Evolutionary conservation across 2,329 filamentous ascomycete species (phyloP).

Genomic region (Aspergillus phoenicis): DNA sequence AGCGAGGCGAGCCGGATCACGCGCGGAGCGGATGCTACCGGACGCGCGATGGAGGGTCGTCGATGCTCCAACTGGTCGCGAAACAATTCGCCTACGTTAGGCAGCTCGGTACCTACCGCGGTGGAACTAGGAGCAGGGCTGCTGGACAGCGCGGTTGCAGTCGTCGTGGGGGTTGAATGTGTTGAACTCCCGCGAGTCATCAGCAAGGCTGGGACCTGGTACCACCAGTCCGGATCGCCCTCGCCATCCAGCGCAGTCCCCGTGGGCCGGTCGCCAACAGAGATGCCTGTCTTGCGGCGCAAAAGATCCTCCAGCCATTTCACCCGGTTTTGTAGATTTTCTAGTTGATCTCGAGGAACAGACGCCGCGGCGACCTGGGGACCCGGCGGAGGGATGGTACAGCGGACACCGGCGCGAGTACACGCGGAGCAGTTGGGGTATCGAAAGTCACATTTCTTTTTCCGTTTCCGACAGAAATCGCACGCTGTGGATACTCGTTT

Average conservation of each 20-base stretch:
- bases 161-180: slow-evolving; percentile 22
- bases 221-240: slow-evolving; percentile 42
- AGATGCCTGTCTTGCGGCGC: slow-evolving; percentile 38
- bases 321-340: slow-evolving; percentile 44
- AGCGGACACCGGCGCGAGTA: slow-evolving; percentile 43
- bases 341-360: slow-evolving; percentile 43
- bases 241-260: slow-evolving; percentile 37
- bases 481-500: slow-evolving; percentile 46
- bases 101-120: slow-evolving; percentile 34
- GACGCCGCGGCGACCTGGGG: slow-evolving; percentile 41
- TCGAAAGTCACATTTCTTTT: slow-evolving; percentile 47
- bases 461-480: slow-evolving; percentile 45
- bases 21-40: slow-evolving; percentile 32
- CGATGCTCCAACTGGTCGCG: slow-evolving; percentile 43
- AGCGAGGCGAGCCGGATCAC: slow-evolving; percentile 39
- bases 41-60: slow-evolving; percentile 37
- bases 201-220: slow-evolving; percentile 41
- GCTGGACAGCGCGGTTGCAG: slow-evolving; percentile 11
- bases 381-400: slow-evolving; percentile 42
- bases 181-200: slow-evolving; percentile 33
- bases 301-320: slow-evolving; percentile 43
- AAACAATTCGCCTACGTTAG: slow-evolving; percentile 45
- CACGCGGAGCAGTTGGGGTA: slow-evolving; percentile 46
- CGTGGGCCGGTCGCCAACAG: slow-evolving; percentile 37
- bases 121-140: slow-evolving; percentile 21